Conservation (phyloP, 2,329 filamentous ascomycete species). For the Clonostachys rhizophaga region DNA sequence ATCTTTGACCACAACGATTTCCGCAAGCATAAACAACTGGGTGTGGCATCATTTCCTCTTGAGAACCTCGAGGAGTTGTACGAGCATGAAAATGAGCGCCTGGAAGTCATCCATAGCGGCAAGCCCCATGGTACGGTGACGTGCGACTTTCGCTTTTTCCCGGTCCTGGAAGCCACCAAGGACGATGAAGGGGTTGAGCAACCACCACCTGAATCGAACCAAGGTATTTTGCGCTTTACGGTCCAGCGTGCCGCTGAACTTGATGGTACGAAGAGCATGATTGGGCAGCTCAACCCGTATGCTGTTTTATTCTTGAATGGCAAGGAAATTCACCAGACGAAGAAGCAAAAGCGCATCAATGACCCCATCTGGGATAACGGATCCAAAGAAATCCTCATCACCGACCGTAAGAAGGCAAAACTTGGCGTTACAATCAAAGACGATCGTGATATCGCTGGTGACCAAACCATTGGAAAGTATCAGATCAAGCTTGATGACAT, state of each 20-base stretch:
- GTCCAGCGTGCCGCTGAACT: slow-evolving; percentile 96
- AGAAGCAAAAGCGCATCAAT: slow-evolving; percentile 94
- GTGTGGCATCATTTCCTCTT: slow-evolving; percentile 77
- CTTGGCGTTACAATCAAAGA: slow-evolving; percentile 93
- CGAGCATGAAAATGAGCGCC: slow-evolving; percentile 76
- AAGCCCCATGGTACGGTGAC: slow-evolving; percentile 77
- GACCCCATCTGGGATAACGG: slow-evolving; percentile 95
- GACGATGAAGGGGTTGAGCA: slow-evolving; percentile 72
- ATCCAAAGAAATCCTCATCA: slow-evolving; percentile 91
- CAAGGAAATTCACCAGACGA: slow-evolving; percentile 83
- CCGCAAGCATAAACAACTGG: slow-evolving; percentile 94
- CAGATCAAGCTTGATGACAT: slow-evolving; percentile 95
- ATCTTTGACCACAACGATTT: slow-evolving; percentile 93
- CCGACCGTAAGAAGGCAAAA: slow-evolving; percentile 84
- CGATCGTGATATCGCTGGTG: slow-evolving; percentile 77
- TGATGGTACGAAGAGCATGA: slow-evolving; percentile 85
- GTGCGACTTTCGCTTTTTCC: slow-evolving; percentile 90
- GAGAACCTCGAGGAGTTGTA: slow-evolving; percentile 74
- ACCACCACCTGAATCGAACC: slow-evolving; percentile 83
- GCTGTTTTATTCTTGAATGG: slow-evolving; percentile 84
- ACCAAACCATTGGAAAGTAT: slow-evolving; percentile 85
- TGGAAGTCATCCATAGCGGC: slow-evolving; percentile 82
- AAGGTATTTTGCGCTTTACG: slow-evolving; percentile 89
- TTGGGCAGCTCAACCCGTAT: slow-evolving; percentile 89
- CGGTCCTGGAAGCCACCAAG: slow-evolving; percentile 71